Evolutionary conservation across 1,139 yeast species (phyloP), one percentile per base, ranked within the genome.

Genomic region (Geotrichum reessii): DNA sequence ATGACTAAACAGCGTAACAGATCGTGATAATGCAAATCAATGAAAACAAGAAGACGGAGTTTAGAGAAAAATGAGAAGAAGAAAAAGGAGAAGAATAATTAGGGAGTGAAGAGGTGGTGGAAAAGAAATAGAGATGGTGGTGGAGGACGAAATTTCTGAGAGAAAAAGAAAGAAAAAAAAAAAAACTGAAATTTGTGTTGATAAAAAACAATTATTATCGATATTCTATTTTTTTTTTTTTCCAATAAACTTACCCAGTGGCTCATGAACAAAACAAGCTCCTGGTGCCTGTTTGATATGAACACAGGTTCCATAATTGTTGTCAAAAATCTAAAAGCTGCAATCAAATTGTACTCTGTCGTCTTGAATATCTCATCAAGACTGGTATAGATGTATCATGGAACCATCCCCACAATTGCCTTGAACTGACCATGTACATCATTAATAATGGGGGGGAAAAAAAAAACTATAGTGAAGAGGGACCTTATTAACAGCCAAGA

Each of bases 71-170:
- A 37, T 37, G 14, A 37, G 53, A 50, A 37, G 14, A 33, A 9
- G 21, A 19, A 24, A 2, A 33, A 19, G 31, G 19, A 24, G 2
- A 27, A 11, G 22, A 49, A 37, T 52, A 49, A 37, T 52, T 49
- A 37, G n/a, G 12, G 50, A 40, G 31, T 28, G 49, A 52, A 44
- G 49, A 44, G 31, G n/a, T 14, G 14, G 42, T 11, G 17, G 42
- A 37, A 40, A 51, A 50, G 42, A 22, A 37, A 52, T 27, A 44
- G 46, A 42, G 42, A 25, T 25, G 48, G 27, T 24, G 55, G 47
- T 33, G 22, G 33, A 27, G 19, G 53, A 37, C 37, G 53, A 46
- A 50, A 46, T 50, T 50, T 50, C 21, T 12, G 19, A 24, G 25
- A 31, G 22, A 19, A 40, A 22, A 37, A 40, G 47, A 37, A 40